These are phyloP conservation scores for Phytopythium vexans DNA, from an alignment of 352 stramenopile genomes.

Conservation along the genomic window DNA sequence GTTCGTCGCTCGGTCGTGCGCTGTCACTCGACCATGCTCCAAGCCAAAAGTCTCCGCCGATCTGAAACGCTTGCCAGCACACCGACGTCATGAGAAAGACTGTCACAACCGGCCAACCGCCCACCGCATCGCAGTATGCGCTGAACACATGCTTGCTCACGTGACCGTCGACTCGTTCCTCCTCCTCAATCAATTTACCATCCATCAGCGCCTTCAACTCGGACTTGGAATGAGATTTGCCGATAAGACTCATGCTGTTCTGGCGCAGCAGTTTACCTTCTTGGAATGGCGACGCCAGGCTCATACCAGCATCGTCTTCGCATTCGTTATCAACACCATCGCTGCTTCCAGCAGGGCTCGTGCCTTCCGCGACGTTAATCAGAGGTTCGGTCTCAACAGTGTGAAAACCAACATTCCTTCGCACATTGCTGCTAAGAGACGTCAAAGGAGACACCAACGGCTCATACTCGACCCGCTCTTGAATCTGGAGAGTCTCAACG, in stretches of 20 bases:
- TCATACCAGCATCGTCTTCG: too few relatives aligned
- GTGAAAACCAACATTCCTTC: constrained; percentile 4
- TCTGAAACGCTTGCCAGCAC: constrained; percentile 51
- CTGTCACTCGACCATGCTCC: constrained; percentile 74
- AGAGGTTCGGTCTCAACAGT: neutral
- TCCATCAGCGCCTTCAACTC: constrained; percentile 11
- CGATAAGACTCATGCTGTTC: neutral
- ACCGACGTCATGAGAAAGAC: constrained; percentile 60
- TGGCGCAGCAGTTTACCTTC: too few relatives aligned
- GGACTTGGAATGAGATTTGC: constrained; percentile 5
- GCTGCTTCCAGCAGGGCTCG: too few relatives aligned
- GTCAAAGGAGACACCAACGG: constrained; percentile 15
- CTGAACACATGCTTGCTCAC: constrained; percentile 32
- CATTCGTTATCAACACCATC: too few relatives aligned
- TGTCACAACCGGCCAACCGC: constrained; percentile 4
- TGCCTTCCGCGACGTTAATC: too few relatives aligned
- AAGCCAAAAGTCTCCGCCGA: constrained; percentile 85
- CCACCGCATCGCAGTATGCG: constrained; percentile 29
- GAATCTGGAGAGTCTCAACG: constrained; percentile 15
- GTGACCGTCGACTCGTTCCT: constrained; percentile 23
- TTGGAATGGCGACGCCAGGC: too few relatives aligned
- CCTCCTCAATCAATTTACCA: constrained; percentile 27
- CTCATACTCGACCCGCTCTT: constrained; percentile 8
- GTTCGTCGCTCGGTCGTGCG: constrained; percentile 18
- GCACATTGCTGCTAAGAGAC: neutral